phyloP scores from a whole-genome alignment of 768 basidiomycete genomes.

The Hericium alpestre region DNA sequence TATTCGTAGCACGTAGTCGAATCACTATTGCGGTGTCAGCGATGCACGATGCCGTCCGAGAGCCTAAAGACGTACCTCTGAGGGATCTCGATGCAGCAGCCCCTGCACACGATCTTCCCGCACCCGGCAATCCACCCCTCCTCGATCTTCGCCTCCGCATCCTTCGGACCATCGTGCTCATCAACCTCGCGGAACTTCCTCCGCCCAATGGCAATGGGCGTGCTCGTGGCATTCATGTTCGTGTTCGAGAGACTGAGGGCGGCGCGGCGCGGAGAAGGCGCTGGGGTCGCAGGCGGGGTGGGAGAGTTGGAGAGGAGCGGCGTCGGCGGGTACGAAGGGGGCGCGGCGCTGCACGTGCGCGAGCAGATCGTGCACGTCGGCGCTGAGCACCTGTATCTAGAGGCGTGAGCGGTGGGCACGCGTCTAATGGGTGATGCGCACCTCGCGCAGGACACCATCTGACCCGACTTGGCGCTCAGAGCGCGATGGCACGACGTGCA shows the following conservation, averaged over 20 bases:
- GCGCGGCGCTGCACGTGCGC: conserved; percentile 26
- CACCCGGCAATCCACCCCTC: conserved; percentile 20
- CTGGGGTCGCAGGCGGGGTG: conserved; percentile 14
- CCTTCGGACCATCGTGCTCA: background rate
- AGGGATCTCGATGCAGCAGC: conserved; percentile 26
- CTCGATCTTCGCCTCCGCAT: conserved; percentile 4
- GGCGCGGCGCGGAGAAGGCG: conserved; percentile 19
- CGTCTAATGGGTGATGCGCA: background rate
- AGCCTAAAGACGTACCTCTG: conserved; percentile 19
- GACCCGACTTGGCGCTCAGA: background rate
- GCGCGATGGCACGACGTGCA: conserved; percentile 2
- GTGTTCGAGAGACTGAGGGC: conserved; percentile 16
- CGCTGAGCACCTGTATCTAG: conserved; percentile 20
- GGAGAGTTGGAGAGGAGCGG: conserved; percentile 26
- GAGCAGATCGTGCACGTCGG: conserved; percentile 27
- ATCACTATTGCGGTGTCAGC: conserved; percentile 2
- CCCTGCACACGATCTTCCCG: conserved; percentile 24
- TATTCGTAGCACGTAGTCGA: conserved; percentile 14
- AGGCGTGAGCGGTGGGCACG: background rate
- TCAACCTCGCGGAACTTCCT: background rate
- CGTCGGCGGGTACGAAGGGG: conserved; percentile 25
- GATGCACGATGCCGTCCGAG: background rate
- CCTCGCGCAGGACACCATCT: background rate
- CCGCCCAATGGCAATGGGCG: conserved; percentile 9
- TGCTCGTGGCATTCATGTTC: conserved; percentile 4